phyloP scores from a whole-genome alignment of 352 stramenopile species.

The Globisporangium apiculatum region DNA sequence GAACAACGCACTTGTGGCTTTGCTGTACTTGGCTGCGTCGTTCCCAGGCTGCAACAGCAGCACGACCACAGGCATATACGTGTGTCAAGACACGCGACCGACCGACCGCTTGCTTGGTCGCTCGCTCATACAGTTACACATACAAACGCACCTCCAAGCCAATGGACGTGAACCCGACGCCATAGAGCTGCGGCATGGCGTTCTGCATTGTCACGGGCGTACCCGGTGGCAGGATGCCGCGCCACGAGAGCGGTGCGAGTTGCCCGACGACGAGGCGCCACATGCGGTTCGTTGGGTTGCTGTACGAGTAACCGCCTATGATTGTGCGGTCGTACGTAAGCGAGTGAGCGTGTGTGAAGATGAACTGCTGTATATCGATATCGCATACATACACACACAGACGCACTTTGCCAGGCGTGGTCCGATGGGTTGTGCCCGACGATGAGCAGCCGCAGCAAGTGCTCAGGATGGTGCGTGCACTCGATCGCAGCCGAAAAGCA shows the following conservation, averaged over 20 bases:
- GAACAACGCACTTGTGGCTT: conserved; percentile 42
- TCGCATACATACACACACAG: conserved; percentile 51
- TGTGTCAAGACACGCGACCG: no score
- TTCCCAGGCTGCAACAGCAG: conserved; percentile 57
- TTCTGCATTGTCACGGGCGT: conserved; percentile 71
- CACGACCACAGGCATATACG: not conserved
- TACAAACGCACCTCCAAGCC: conserved; percentile 51
- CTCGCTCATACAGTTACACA: not conserved
- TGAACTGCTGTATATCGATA: not conserved
- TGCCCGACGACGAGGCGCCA: conserved; percentile 79
- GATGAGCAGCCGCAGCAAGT: conserved; percentile 70
- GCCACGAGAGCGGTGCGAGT: conserved; percentile 43
- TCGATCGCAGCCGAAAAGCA: conserved; percentile 46
- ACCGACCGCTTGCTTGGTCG: no score
- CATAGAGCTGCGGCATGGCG: conserved; percentile 44
- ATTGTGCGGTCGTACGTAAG: not conserved
- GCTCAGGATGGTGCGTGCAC: conserved; percentile 62
- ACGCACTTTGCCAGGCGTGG: conserved; percentile 77
- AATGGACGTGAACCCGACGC: conserved; percentile 79
- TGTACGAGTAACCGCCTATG: conserved; percentile 18
- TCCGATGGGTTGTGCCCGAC: conserved; percentile 88
- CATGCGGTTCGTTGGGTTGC: conserved; percentile 87
- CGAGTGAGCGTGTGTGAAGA: not conserved
- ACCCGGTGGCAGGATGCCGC: conserved; percentile 48
- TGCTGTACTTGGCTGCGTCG: conserved; percentile 73